A percentile compares a stretch with the other conserved stretches of the same genome.
phyloP scores from a whole-genome alignment of 805 yeast genomes.

The Saturnispora saitoi region DNA sequence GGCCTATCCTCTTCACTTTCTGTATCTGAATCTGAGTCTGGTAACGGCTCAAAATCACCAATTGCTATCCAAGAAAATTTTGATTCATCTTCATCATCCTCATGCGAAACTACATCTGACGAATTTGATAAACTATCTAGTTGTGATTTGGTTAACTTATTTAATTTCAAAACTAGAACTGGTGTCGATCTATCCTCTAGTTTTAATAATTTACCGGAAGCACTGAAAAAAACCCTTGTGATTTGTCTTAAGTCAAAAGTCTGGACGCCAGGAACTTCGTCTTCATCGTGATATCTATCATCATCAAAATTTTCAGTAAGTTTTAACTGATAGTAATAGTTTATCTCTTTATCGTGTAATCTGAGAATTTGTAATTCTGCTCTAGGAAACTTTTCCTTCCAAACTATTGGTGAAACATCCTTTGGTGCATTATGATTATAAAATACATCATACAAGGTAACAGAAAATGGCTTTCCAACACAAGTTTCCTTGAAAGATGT shows the following conservation, averaged over 20 bases:
- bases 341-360: slow-evolving; percentile 11
- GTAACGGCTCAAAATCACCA: slow-evolving; percentile 32
- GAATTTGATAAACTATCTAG: not conserved
- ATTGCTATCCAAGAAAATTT: slow-evolving; percentile 43
- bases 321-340: slow-evolving; percentile 36
- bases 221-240: slow-evolving; percentile 53
- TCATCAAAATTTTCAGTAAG: slow-evolving; percentile 58
- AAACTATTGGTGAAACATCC: slow-evolving; percentile 38
- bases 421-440: slow-evolving; percentile 40
- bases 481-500: slow-evolving; percentile 15
- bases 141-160: slow-evolving; percentile 14
- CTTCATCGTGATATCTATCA: slow-evolving; percentile 62
- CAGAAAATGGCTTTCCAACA: slow-evolving; percentile 54
- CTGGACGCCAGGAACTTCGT: slow-evolving; percentile 31
- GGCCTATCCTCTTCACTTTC: slow-evolving; percentile 24
- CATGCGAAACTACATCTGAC: slow-evolving; percentile 4
- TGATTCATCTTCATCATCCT: slow-evolving; percentile 10
- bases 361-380: slow-evolving; percentile 38
- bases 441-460: slow-evolving; percentile 55
- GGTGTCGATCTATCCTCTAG: slow-evolving; percentile 57
- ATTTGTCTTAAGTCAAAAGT: slow-evolving; percentile 34
- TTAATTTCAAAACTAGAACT: slow-evolving; percentile 53
- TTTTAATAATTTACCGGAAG: slow-evolving; percentile 56
- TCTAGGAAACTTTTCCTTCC: slow-evolving; percentile 68
- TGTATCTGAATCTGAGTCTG: slow-evolving; percentile 16